Percentiles rank a stretch among this genome's conserved stretches.
phyloP scores from a whole-genome alignment of 768 basidiomycete species.

The Lentinula aciculospora region DNA sequence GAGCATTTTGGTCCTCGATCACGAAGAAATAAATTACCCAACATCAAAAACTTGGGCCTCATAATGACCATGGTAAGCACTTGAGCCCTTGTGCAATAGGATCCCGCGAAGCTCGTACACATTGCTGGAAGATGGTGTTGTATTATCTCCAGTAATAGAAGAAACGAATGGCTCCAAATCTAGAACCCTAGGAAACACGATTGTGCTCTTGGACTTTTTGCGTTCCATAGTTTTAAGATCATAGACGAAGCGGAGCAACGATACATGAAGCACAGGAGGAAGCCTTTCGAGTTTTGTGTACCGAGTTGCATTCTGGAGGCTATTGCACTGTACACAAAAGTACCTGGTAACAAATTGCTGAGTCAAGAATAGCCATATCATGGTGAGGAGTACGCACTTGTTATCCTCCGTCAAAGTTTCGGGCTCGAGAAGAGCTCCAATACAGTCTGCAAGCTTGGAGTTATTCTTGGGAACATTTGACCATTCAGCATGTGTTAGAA shows the following conservation, averaged over 20 bases:
- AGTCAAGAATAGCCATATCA: not conserved
- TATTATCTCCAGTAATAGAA: slow-evolving; percentile 16
- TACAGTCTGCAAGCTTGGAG: slow-evolving; percentile 66
- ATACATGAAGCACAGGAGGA: slow-evolving; percentile 89
- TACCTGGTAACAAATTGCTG: slow-evolving; percentile 49
- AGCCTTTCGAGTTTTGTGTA: slow-evolving; percentile 64
- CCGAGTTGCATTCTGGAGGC: slow-evolving; percentile 74
- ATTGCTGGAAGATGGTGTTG: slow-evolving; percentile 14
- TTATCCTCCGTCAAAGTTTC: slow-evolving; percentile 83
- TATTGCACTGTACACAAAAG: slow-evolving; percentile 68
- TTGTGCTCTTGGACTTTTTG: slow-evolving; percentile 78
- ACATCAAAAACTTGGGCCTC: slow-evolving; percentile 79
- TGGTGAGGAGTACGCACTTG: slow-evolving; percentile 38
- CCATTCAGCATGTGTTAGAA: not conserved
- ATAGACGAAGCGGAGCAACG: slow-evolving; percentile 89
- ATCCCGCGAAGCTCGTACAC: slow-evolving; percentile 85
- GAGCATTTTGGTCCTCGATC: not conserved
- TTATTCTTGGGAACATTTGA: slow-evolving; percentile 44
- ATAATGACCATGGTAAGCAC: slow-evolving; percentile 89
- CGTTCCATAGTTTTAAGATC: slow-evolving; percentile 74
- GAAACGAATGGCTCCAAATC: slow-evolving; percentile 69
- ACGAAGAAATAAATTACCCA: slow-evolving; percentile 36
- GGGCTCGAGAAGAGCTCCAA: slow-evolving; percentile 56
- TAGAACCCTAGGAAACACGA: slow-evolving; percentile 70
- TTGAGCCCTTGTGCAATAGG: slow-evolving; percentile 84